Evolutionary conservation across 2,329 filamentous ascomycete species (phyloP), one percentile per base, ranked within the genome.

Genomic region (Penicillium sp.): DNA sequence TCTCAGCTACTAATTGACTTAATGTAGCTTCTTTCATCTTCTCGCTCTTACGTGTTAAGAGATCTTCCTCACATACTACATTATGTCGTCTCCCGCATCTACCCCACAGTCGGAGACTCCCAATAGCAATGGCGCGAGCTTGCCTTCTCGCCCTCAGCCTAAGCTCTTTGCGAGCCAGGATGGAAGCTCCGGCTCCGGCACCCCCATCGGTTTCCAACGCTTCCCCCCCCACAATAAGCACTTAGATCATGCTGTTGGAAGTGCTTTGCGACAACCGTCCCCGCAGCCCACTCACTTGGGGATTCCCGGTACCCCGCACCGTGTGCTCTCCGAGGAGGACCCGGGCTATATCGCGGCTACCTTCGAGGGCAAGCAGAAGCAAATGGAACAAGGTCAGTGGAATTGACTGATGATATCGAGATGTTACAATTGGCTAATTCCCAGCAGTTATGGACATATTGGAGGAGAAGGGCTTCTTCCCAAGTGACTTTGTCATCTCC

Each of bases 311-410:
- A 83, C 92, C 23, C 88, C 77, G 71, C 68, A 91, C 73, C 85
- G 89, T 55, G 83, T 93, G 55, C 81, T 97, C 58, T 90, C 92
- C 21, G 94, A 94, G 65, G 89, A 91, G 66, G 94, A 93, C 31
- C 89, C 96, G 38, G 94, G 94, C 70, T 99, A 99, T 79, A 88
- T 96, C 64, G 93, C 94, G 25, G 92, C 93, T 47, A 91, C 92
- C 61, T 99, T 99, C 72, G 88, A 91, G 74, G 94, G 93, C 73
- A 97, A 96, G 80, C 83, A 87, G 64, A 87, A 91, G 73, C 94
- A 99, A 82, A 96, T 96, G 87, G 85, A 89, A 72, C 80, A 87
- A 72, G 87, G 87, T 90, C 75, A 75, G 85, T 62, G 38, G 62
- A 62, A 63, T 44, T 39, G 31, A 43, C 7, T 23, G 25, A 15